Conservation (phyloP, 31 red algal species). For the Bonnemaisonia californica region DNA sequence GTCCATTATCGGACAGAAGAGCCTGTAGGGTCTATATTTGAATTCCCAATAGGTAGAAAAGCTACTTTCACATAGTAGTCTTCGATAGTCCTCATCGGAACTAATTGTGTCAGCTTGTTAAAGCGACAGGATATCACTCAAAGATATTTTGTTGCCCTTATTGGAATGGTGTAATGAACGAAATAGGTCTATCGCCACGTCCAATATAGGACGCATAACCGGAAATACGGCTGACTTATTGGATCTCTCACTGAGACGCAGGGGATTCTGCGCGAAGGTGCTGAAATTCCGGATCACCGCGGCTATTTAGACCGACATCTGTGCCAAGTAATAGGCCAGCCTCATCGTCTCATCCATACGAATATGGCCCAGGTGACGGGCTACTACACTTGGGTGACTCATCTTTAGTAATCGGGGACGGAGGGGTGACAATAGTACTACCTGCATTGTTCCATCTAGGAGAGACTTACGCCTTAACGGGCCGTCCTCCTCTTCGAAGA, state of each 20-base stretch:
- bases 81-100: background rate
- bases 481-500: too few relatives aligned
- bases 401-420: too few relatives aligned
- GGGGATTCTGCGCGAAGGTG: constrained; percentile 22
- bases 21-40: constrained; percentile 18
- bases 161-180: constrained; percentile 29
- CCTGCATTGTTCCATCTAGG: too few relatives aligned
- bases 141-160: too few relatives aligned
- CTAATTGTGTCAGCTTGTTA: background rate
- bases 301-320: too few relatives aligned
- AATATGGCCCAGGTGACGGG: constrained; percentile 37
- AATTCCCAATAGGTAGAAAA: constrained; percentile 27
- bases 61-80: background rate
- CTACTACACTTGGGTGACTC: too few relatives aligned
- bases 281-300: too few relatives aligned
- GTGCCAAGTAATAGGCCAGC: background rate
- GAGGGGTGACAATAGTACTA: too few relatives aligned
- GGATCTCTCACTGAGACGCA: constrained; percentile 8
- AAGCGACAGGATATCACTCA: too few relatives aligned
- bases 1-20: constrained; percentile 27
- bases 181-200: constrained; percentile 39
- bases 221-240: constrained; percentile 4
- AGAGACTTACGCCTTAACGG: too few relatives aligned
- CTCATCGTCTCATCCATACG: background rate
- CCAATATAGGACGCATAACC: background rate